Conservation (phyloP, 2,329 filamentous ascomycete genomes). For the Colletotrichum kahawae region DNA sequence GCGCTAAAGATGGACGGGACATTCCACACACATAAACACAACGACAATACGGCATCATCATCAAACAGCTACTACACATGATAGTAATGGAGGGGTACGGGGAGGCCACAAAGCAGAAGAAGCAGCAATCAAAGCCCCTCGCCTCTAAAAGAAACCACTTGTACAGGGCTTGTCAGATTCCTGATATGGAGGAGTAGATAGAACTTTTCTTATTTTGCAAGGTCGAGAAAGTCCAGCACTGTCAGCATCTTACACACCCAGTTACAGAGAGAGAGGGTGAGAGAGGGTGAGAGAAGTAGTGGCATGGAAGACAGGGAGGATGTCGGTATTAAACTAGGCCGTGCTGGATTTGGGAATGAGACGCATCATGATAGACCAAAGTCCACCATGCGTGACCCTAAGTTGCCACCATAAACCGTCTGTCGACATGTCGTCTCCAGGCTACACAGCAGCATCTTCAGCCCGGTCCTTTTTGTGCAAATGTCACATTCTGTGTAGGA, state of each 20-base stretch:
- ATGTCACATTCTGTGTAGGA: neutral
- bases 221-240: neutral
- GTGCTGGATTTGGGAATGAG: neutral
- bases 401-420: neutral
- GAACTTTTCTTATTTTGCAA: neutral
- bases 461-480: neutral
- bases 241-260: neutral
- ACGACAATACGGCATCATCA: neutral
- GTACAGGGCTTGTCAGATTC: neutral
- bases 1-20: neutral
- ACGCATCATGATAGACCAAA: neutral
- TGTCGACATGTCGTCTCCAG: neutral
- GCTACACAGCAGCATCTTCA: neutral
- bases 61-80: neutral
- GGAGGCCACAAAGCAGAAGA: neutral
- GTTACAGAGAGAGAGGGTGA: neutral
- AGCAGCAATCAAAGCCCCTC: neutral
- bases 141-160: neutral
- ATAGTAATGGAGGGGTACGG: neutral
- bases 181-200: neutral
- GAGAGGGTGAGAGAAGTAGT: neutral
- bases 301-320: neutral
- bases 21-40: neutral
- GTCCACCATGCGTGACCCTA: neutral
- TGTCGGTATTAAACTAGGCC: neutral